A percentile compares a stretch with the other conserved stretches of the same genome.
Evolutionary conservation across 257 asterid genomes (phyloP).

Genomic region (Solanum peruvianum): DNA sequence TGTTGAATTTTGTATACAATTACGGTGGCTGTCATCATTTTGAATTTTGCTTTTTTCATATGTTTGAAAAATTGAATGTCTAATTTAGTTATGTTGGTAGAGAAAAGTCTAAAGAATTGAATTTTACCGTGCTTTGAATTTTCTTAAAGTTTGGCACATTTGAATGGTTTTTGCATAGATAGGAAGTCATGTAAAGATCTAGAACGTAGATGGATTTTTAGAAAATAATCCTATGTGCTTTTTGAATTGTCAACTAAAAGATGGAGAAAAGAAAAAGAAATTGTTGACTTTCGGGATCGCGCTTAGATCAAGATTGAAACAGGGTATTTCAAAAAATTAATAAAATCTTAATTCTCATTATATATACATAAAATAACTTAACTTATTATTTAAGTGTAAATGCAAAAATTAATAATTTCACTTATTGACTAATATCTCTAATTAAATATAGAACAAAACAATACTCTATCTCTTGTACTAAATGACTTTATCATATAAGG

Average conservation of each 20-base stretch:
- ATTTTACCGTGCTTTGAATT: not conserved
- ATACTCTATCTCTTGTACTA: not conserved
- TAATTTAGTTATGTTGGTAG: not conserved
- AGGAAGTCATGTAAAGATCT: not conserved
- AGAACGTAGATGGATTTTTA: not conserved
- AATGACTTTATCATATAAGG: not conserved
- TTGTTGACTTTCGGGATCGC: accelerated
- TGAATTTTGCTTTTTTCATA: not conserved
- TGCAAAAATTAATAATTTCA: too few species aligned
- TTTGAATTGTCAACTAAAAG: too few species aligned
- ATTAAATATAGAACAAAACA: too few species aligned
- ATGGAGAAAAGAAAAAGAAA: too few species aligned
- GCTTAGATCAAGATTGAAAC: too few species aligned
- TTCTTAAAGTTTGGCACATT: not conserved
- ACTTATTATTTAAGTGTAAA: too few species aligned
- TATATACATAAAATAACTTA: too few species aligned
- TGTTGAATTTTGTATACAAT: not conserved
- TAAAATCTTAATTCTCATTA: too few species aligned
- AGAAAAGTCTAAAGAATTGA: not conserved
- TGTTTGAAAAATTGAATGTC: not conserved
- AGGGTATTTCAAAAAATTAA: too few species aligned
- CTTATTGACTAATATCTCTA: too few species aligned
- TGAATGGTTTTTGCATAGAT: not conserved
- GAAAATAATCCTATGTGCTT: not conserved
- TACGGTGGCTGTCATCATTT: not conserved